phyloP scores from a whole-genome alignment of 2,329 filamentous ascomycete species.

The Ascochyta rabiei region DNA sequence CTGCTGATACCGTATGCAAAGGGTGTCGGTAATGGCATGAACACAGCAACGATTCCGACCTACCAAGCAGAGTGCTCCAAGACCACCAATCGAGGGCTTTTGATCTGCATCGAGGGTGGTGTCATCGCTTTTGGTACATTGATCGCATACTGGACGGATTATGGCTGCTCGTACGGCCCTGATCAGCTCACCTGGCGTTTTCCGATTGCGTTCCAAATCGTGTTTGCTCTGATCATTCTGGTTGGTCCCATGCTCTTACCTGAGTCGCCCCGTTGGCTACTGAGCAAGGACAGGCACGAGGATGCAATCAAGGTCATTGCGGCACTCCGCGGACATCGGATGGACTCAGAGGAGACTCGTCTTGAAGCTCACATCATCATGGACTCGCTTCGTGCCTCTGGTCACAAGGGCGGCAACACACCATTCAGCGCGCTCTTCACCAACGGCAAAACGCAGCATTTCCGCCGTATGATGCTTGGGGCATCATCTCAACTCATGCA shows the following conservation, averaged over 20 bases:
- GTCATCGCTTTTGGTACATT: slow-evolving; percentile 58
- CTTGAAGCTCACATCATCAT: slow-evolving; percentile 69
- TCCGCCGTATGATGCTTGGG: slow-evolving; percentile 68
- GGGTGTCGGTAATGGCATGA: slow-evolving; percentile 62
- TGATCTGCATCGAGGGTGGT: slow-evolving; percentile 66
- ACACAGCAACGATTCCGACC: slow-evolving; percentile 61
- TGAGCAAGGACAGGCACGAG: slow-evolving; percentile 67
- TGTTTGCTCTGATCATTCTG: slow-evolving; percentile 59
- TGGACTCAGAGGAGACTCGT: slow-evolving; percentile 63
- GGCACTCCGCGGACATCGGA: slow-evolving; percentile 54
- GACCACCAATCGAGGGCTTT: slow-evolving; percentile 63
- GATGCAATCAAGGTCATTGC: slow-evolving; percentile 63
- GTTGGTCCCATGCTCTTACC: slow-evolving; percentile 65
- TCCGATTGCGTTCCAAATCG: slow-evolving; percentile 60
- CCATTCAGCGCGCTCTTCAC: slow-evolving; percentile 63
- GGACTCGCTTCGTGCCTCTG: slow-evolving; percentile 58
- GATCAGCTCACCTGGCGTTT: slow-evolving; percentile 55
- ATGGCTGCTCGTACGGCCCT: slow-evolving; percentile 41
- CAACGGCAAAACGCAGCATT: slow-evolving; percentile 68
- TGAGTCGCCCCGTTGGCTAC: slow-evolving; percentile 70
- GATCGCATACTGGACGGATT: slow-evolving; percentile 58
- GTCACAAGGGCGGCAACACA: slow-evolving; percentile 49
- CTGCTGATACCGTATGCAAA: background rate
- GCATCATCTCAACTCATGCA: slow-evolving; percentile 53
- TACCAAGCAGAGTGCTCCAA: slow-evolving; percentile 61